Evolutionary conservation across 2,329 filamentous ascomycete genomes (phyloP).

Genomic region (Fusarium sp.): DNA sequence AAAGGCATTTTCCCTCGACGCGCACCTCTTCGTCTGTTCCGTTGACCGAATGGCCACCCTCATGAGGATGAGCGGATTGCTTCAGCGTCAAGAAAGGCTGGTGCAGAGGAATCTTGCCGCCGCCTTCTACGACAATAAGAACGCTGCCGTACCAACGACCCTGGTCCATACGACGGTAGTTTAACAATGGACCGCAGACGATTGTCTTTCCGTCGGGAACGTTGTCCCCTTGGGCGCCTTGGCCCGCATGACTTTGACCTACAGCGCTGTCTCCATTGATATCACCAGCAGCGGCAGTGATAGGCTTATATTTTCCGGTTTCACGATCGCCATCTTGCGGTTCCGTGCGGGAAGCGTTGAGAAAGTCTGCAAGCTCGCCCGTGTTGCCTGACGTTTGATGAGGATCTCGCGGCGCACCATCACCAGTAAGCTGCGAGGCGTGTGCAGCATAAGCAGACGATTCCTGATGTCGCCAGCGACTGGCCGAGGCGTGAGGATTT

Average conservation of each 20-base stretch:
- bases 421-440: conserved; percentile 51
- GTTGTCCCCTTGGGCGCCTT: conserved; percentile 27
- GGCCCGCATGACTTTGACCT: conserved; percentile 47
- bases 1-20: conserved; percentile 61
- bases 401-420: conserved; percentile 47
- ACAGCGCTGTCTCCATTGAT: conserved; percentile 24
- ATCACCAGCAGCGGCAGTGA: conserved; percentile 57
- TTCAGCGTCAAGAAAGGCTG: conserved; percentile 69
- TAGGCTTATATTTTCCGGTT: conserved; percentile 57
- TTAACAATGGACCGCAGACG: conserved; percentile 78
- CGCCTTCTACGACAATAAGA: conserved; percentile 81
- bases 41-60: conserved; percentile 40
- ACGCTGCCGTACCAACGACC: conserved; percentile 86
- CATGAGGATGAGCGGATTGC: conserved; percentile 49
- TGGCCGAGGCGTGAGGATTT: conserved; percentile 68
- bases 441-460: conserved; percentile 65
- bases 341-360: conserved; percentile 65
- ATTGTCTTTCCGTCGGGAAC: conserved; percentile 66
- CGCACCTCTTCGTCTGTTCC: conserved; percentile 57
- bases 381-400: conserved; percentile 55
- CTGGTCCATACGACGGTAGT: conserved; percentile 80
- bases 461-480: conserved; percentile 72
- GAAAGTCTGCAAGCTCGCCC: conserved; percentile 65
- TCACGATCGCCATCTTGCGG: conserved; percentile 49
- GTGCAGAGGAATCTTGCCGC: conserved; percentile 66